These are phyloP conservation scores for Thermoascus crustaceus DNA, from an alignment of 2,329 filamentous ascomycete genomes.

Conservation along the genomic window DNA sequence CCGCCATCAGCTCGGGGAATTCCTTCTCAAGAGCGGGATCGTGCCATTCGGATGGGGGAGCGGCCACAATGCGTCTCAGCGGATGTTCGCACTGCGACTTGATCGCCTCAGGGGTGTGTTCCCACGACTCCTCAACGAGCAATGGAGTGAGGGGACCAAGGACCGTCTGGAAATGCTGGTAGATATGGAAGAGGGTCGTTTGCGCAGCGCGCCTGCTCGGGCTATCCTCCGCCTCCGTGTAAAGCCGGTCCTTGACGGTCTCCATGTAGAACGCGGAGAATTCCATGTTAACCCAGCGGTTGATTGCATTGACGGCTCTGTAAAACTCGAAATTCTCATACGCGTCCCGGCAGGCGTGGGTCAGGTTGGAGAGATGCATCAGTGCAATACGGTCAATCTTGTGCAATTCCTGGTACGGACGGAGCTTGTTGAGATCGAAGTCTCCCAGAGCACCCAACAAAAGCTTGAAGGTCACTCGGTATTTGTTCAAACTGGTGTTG, in stretches of 20 bases:
- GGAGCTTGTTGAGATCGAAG: conserved; percentile 36
- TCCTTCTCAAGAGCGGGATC: conserved; percentile 42
- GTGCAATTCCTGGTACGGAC: conserved; percentile 44
- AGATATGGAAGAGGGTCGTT: conserved; percentile 52
- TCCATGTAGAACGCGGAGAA: conserved; percentile 94
- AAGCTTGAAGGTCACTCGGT: conserved; percentile 84
- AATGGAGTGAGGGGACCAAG: conserved; percentile 73
- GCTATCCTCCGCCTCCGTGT: conserved; percentile 66
- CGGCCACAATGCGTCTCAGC: conserved; percentile 30
- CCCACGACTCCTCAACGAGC: conserved; percentile 83
- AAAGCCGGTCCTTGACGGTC: conserved; percentile 81
- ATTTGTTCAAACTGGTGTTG: conserved; percentile 72
- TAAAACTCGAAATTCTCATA: conserved; percentile 74
- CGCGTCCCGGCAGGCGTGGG: conserved; percentile 54
- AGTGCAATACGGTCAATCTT: conserved; percentile 67
- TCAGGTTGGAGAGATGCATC: conserved; percentile 60
- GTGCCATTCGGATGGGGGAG: conserved; percentile 27
- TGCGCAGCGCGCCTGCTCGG: conserved; percentile 51
- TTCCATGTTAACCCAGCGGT: conserved; percentile 72
- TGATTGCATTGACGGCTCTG: conserved; percentile 64
- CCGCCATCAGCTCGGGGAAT: conserved; percentile 36
- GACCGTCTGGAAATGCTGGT: conserved; percentile 66
- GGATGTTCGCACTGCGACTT: conserved; percentile 42
- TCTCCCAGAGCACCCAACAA: conserved; percentile 66
- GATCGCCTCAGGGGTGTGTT: conserved; percentile 61